Evolutionary conservation across 495 filamentous ascomycete species (phyloP).

Genomic region (Delitschia confertaspora): DNA sequence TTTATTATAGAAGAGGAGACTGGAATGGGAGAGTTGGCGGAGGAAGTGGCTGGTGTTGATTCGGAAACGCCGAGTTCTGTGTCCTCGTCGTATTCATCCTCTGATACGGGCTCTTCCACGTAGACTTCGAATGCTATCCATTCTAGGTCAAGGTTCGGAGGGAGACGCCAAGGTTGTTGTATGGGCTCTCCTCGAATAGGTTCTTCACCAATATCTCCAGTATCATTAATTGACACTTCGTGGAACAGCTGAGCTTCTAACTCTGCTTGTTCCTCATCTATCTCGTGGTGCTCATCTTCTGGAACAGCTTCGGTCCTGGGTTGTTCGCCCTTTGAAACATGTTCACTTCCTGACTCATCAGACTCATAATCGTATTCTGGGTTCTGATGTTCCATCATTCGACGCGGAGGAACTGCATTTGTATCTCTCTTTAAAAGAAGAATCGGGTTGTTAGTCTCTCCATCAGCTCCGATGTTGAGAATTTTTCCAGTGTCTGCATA

Average conservation of each 20-base stretch:
- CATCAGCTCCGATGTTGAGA: constrained; percentile 73
- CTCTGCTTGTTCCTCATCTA: constrained; percentile 46
- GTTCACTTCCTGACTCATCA: constrained; percentile 20
- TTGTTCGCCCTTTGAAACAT: constrained; percentile 24
- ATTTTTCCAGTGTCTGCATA: constrained; percentile 95
- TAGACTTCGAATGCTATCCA: constrained; percentile 95
- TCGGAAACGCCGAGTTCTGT: constrained; percentile 45
- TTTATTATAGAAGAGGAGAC: constrained; percentile 32
- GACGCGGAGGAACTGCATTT: constrained; percentile 61
- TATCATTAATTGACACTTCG: constrained; percentile 31
- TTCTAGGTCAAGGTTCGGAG: constrained; percentile 76
- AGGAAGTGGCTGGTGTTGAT: constrained; percentile 13
- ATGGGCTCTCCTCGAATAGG: constrained; percentile 12
- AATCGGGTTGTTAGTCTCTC: constrained; percentile 75
- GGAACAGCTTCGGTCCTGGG: constrained; percentile 30
- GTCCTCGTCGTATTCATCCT: constrained; percentile 35
- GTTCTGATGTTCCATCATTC: constrained; percentile 47
- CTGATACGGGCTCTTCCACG: constrained; percentile 50
- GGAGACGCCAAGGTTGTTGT: constrained; percentile 53
- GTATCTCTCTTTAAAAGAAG: constrained; percentile 78
- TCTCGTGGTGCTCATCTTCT: too few species aligned
- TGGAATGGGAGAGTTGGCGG: constrained; percentile 28
- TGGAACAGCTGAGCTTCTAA: constrained; percentile 59
- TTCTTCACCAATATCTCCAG: too few species aligned
- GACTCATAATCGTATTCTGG: constrained; percentile 21